These are phyloP conservation scores for Trichoderma koningiopsis DNA, from an alignment of 2,329 filamentous ascomycete genomes.

Conservation along the genomic window DNA sequence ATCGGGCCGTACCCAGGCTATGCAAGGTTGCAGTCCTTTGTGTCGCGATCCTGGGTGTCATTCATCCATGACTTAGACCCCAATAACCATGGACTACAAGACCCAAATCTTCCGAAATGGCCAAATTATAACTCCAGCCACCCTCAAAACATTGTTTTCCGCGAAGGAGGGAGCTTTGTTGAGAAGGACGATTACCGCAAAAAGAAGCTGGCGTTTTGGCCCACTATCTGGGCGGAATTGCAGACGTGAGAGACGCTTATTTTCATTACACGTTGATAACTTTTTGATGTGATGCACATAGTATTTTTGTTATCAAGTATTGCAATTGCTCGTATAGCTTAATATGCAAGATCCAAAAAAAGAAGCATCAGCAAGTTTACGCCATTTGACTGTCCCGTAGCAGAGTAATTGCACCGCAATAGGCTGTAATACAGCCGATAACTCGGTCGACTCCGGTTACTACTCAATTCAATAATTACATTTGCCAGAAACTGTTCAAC, in stretches of 20 bases:
- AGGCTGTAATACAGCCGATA: neutral
- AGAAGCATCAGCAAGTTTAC: neutral
- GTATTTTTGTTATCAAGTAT: neutral
- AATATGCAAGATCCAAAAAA: neutral
- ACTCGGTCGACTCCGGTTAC: no score
- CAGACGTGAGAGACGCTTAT: neutral
- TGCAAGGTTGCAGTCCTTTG: neutral
- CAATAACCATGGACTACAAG: neutral
- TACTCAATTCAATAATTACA: no score
- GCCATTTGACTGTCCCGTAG: neutral
- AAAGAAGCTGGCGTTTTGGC: neutral
- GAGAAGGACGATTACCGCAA: conserved; percentile 9
- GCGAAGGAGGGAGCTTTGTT: conserved; percentile 5
- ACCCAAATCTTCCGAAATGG: conserved; percentile 9
- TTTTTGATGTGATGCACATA: neutral
- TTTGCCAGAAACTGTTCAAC: no score
- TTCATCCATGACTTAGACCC: conserved; percentile 5
- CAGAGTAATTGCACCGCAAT: neutral
- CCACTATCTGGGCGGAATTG: neutral
- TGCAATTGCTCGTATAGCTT: neutral
- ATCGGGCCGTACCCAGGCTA: neutral
- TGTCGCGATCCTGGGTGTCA: conserved; percentile 10
- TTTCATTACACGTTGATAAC: neutral
- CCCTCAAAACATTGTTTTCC: conserved; percentile 5
- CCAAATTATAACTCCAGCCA: neutral